Percentiles rank a stretch among this genome's conserved stretches.
phyloP scores from a whole-genome alignment of 1,139 yeast species.

The Saccharomyces hybrid region DNA sequence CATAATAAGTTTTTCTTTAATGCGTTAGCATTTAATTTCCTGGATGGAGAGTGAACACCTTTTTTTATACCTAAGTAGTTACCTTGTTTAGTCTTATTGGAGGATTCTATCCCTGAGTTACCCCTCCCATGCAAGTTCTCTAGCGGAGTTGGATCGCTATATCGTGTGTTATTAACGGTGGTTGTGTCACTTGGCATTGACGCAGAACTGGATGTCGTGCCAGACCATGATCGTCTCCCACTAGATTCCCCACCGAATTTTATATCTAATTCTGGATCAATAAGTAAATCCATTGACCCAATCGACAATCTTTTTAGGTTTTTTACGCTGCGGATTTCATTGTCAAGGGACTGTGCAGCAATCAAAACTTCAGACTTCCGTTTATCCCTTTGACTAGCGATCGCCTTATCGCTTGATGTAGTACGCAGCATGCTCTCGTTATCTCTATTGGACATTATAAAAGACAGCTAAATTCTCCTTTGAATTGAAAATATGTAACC shows the following conservation, averaged over 20 bases:
- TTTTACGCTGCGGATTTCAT: constrained; percentile 26
- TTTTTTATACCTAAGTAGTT: not conserved
- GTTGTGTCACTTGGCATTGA: constrained; percentile 5
- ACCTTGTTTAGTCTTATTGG: not conserved
- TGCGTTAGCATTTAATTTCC: constrained; percentile 4
- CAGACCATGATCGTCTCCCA: constrained; percentile 13
- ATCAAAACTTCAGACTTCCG: constrained; percentile 27
- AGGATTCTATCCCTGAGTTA: not conserved
- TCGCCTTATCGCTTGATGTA: not conserved
- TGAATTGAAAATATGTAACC: not conserved
- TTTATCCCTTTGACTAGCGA: constrained; percentile 13
- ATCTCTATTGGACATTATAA: not conserved
- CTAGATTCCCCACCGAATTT: constrained; percentile 3
- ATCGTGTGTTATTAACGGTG: constrained; percentile 4
- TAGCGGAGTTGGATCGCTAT: constrained; percentile 5
- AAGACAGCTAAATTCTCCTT: not conserved
- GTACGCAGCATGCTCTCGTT: not conserved
- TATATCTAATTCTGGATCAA: constrained; percentile 26
- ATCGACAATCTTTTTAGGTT: constrained; percentile 28
- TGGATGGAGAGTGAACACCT: not conserved
- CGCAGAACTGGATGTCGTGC: constrained; percentile 8
- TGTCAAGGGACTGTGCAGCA: constrained; percentile 29
- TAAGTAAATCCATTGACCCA: constrained; percentile 26
- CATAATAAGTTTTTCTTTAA: constrained; percentile 44
- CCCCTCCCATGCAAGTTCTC: constrained; percentile 1